Evolutionary conservation across 1,284 basidiomycete genomes (phyloP).

Genomic region (Ustilago loliicola): DNA sequence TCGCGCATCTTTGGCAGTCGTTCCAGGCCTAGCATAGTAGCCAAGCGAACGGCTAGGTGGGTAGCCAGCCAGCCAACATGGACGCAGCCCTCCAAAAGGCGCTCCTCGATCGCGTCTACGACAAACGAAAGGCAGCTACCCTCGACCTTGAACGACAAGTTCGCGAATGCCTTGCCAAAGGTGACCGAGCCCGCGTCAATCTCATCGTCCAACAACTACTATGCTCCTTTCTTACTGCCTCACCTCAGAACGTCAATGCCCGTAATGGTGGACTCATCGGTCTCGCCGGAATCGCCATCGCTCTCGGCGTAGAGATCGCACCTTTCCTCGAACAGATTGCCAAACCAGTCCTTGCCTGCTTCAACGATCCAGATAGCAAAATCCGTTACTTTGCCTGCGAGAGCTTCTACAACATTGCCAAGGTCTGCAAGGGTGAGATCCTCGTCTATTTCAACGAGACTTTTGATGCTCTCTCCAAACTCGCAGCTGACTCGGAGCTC

Average conservation of each 20-base stretch:
- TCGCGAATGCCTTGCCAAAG: slow-evolving; percentile 84
- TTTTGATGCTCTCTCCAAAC: slow-evolving; percentile 97
- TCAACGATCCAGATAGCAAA: slow-evolving; percentile 92
- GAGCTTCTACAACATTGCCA: slow-evolving; percentile 94
- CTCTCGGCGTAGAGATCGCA: slow-evolving; percentile 90
- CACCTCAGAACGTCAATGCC: slow-evolving; percentile 75
- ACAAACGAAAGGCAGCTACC: slow-evolving; percentile 94
- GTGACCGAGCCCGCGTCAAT: slow-evolving; percentile 84
- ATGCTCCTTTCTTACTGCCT: slow-evolving; percentile 75
- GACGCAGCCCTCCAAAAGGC: slow-evolving; percentile 66
- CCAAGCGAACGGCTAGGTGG: not conserved
- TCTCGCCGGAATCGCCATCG: slow-evolving; percentile 94
- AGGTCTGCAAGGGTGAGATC: slow-evolving; percentile 97
- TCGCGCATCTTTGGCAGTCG: not conserved
- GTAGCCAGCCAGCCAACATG: slow-evolving; percentile 22
- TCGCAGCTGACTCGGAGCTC: slow-evolving; percentile 93
- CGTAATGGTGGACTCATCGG: slow-evolving; percentile 97
- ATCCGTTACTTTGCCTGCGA: slow-evolving; percentile 98
- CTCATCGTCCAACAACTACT: slow-evolving; percentile 95
- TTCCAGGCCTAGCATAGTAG: not conserved
- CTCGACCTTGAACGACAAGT: slow-evolving; percentile 97
- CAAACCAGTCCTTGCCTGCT: slow-evolving; percentile 89
- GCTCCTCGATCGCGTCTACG: slow-evolving; percentile 75
- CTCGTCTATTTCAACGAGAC: slow-evolving; percentile 98
- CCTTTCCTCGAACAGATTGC: slow-evolving; percentile 95